A percentile compares a stretch with the other conserved stretches of the same genome.
Evolutionary conservation across 495 filamentous ascomycete genomes (phyloP).

Genomic region (Stereocaulon alpinum): DNA sequence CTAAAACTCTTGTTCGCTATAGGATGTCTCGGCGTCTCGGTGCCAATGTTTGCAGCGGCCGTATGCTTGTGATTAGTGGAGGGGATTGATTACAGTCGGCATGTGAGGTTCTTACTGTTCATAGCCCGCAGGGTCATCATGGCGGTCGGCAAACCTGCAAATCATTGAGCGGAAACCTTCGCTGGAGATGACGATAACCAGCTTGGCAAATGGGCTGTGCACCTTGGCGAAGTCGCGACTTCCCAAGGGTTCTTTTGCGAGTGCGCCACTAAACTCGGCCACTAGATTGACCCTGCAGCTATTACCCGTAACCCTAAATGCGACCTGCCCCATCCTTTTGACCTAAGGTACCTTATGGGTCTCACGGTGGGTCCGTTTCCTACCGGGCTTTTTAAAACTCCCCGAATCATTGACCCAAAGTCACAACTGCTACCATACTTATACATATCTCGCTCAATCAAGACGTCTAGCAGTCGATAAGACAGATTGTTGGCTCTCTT

Average conservation of each 20-base stretch:
- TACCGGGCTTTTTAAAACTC: no score
- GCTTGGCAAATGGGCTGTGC: conserved; percentile 1
- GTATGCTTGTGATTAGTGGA: neutral
- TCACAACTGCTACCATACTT: no score
- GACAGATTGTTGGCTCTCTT: no score
- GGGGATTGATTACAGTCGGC: neutral
- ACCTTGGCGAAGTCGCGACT: neutral
- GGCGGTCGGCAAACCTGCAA: neutral
- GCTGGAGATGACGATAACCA: no score
- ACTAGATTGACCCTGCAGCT: neutral
- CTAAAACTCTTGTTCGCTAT: neutral
- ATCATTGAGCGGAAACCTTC: neutral
- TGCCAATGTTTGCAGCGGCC: no score
- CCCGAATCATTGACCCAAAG: no score
- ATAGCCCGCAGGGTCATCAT: neutral
- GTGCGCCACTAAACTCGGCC: neutral
- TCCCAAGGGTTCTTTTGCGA: neutral
- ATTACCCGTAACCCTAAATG: neutral
- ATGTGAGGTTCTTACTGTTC: neutral
- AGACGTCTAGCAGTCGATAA: no score
- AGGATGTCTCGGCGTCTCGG: neutral
- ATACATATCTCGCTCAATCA: no score
- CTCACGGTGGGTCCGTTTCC: no score
- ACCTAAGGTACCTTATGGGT: no score
- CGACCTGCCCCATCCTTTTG: no score